Evolutionary conservation across 139 green algal species (phyloP), one percentile per base, ranked within the genome.

Genomic region (Tetratostichococcus sp.): DNA sequence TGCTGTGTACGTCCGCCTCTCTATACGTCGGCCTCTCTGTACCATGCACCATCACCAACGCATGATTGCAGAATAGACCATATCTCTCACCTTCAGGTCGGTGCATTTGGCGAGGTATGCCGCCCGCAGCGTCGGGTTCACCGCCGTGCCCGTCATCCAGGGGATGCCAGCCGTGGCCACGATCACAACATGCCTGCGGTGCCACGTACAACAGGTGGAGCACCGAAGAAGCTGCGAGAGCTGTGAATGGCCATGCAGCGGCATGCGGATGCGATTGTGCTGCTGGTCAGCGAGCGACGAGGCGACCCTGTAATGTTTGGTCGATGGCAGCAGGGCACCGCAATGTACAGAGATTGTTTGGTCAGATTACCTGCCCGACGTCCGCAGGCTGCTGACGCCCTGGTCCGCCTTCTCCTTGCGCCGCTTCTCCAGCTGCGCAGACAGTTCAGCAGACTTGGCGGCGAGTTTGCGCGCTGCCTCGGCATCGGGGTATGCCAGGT

Each of bases 101-200:
- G 77, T 81, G 77, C 67, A 75, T 19, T 85, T 78, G 1, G 95
- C 86, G 30, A 99, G 86, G 86, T 97, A 98, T 1, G 93, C 95
- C 0, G 96, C 95, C 23, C 96, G 89, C 78, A 99, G 87, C 76
- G 97, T 87, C 50, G 96, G 96, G 84, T 99, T 99, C 2, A 99
- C 93, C 1, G 92, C 89, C 0, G 96, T 99, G 43, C 96, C 96
- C n/a, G 96, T 99, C 89, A 99, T 96, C 96, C 96, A 99, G 0
- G 96, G 96, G 71, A 99, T 86, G 28, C 86, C 84, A 3, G 96
- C 96, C 3, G 96, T 99, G 26, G 94, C 98, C 4, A 99, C 93
- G 65, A 99, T 97, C 39, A 92, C 89, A 26, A 99, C 87, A 50
- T 92, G 83, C 19, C 92, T 78, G 77, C 57, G n/a, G 25, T n/a